Percentiles rank a stretch among this genome's conserved stretches.
Conservation (phyloP, 2,329 filamentous ascomycete genomes). For the Neospermospora avenae region DNA sequence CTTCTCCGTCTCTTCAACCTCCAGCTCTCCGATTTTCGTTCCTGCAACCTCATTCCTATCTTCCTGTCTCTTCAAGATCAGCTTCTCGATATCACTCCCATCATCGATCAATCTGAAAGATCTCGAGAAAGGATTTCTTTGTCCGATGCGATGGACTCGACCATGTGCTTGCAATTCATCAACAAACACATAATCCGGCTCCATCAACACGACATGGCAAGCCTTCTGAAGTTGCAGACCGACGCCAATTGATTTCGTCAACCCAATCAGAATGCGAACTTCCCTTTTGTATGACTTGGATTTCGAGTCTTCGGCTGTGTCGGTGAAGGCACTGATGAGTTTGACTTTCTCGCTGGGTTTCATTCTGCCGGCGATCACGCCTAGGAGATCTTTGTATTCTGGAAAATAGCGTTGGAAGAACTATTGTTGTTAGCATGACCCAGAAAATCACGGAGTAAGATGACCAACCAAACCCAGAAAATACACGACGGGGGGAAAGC, state of each 20-base stretch:
- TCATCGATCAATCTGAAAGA: conserved; percentile 16
- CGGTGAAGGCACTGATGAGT: conserved; percentile 14
- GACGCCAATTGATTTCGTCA: conserved; percentile 12
- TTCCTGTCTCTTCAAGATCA: conserved; percentile 16
- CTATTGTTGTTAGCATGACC: neutral
- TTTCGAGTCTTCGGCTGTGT: neutral
- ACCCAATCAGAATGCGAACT: conserved; percentile 17
- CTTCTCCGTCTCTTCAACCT: neutral
- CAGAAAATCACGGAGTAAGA: neutral
- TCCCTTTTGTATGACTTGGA: conserved; percentile 3
- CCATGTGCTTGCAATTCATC: conserved; percentile 17
- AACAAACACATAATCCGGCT: conserved; percentile 19
- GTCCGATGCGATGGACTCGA: conserved; percentile 21
- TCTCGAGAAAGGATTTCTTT: conserved; percentile 13
- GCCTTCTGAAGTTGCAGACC: conserved; percentile 21
- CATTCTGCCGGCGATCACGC: conserved; percentile 8
- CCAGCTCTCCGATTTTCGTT: neutral
- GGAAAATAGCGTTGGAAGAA: conserved; percentile 16
- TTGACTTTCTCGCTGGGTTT: conserved; percentile 4
- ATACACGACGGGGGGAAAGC: conserved; percentile 16
- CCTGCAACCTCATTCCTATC: conserved; percentile 7
- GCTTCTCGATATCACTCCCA: conserved; percentile 11
- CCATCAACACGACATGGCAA: conserved; percentile 17
- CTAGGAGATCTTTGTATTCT: conserved; percentile 3
- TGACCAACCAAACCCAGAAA: conserved; percentile 18